Evolutionary conservation across 2,329 filamentous ascomycete species (phyloP).

Genomic region (Pseudocercospora musae): DNA sequence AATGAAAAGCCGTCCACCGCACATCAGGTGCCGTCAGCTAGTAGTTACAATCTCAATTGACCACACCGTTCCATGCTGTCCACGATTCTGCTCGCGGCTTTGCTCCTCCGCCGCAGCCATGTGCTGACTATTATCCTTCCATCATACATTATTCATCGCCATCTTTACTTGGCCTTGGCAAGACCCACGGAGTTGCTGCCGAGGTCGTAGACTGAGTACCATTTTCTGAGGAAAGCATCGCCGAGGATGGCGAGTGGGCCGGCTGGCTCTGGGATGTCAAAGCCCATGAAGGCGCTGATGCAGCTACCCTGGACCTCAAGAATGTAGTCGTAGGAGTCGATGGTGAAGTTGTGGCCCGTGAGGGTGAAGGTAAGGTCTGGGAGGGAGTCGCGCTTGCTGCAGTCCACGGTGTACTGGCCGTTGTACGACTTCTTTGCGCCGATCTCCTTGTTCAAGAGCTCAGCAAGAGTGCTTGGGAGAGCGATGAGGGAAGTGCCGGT

Average conservation of each 20-base stretch:
- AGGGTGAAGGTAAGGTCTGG: constrained; percentile 91
- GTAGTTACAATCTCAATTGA: constrained; percentile 15
- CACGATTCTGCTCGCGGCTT: neutral
- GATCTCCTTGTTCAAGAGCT: constrained; percentile 95
- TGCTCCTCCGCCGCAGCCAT: constrained; percentile 10
- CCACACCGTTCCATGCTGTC: neutral
- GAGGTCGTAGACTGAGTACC: constrained; percentile 95
- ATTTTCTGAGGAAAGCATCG: constrained; percentile 75
- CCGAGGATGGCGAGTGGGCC: constrained; percentile 94
- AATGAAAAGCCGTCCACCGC: constrained; percentile 14
- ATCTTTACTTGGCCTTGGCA: constrained; percentile 69
- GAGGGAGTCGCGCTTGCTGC: constrained; percentile 73
- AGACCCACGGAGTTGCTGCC: constrained; percentile 85
- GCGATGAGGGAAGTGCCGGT: constrained; percentile 97
- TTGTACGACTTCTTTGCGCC: constrained; percentile 97
- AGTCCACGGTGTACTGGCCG: constrained; percentile 94
- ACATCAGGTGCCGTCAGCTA: constrained; percentile 2
- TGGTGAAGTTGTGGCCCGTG: constrained; percentile 88
- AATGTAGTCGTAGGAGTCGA: constrained; percentile 86
- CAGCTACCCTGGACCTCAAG: constrained; percentile 92
- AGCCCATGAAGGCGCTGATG: constrained; percentile 96
- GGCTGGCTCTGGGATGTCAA: constrained; percentile 77
- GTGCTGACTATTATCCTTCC: neutral
- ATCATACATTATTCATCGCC: constrained; percentile 6
- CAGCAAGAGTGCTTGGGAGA: constrained; percentile 83